These are phyloP conservation scores for Auriculariales sp. DNA, from an alignment of 768 basidiomycete genomes.

Conservation along the genomic window DNA sequence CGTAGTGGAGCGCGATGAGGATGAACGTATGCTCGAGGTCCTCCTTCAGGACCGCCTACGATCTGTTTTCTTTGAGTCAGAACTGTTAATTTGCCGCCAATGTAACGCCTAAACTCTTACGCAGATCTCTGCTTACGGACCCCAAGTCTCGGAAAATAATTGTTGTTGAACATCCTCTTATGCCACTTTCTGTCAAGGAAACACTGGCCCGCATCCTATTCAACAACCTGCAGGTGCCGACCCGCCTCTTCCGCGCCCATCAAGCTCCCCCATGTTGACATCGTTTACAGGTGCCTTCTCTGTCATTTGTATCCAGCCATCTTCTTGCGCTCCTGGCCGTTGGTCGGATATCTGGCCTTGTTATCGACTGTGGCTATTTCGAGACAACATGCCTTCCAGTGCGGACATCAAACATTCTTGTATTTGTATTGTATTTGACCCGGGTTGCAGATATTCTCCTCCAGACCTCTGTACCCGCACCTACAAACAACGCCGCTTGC, in stretches of 20 bases:
- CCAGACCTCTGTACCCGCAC: slow-evolving; percentile 73
- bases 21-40: slow-evolving; percentile 56
- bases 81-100: slow-evolving; percentile 5
- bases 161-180: slow-evolving; percentile 74
- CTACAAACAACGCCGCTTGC: slow-evolving; percentile 78
- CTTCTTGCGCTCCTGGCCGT: slow-evolving; percentile 72
- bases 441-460: slow-evolving; percentile 61
- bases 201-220: slow-evolving; percentile 76
- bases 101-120: slow-evolving; percentile 6
- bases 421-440: too few relatives aligned
- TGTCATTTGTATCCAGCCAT: slow-evolving; percentile 86
- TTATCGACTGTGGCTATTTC: slow-evolving; percentile 83
- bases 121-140: slow-evolving; percentile 81
- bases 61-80: slow-evolving; percentile 76
- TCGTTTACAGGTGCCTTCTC: slow-evolving; percentile 61
- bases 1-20: slow-evolving; percentile 47
- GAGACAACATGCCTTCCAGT: slow-evolving; percentile 85
- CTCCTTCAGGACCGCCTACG: slow-evolving; percentile 55
- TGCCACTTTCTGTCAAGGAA: slow-evolving; percentile 81
- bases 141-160: slow-evolving; percentile 93
- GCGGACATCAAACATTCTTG: slow-evolving; percentile 16
- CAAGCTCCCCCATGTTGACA: too few relatives aligned
- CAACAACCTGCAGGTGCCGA: slow-evolving; percentile 67
- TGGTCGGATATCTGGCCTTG: slow-evolving; percentile 85
- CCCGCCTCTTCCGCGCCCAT: background rate